Base-by-base conservation (phyloP, 495 filamentous ascomycete genomes). In the Penicillium coprophilum region DNA sequence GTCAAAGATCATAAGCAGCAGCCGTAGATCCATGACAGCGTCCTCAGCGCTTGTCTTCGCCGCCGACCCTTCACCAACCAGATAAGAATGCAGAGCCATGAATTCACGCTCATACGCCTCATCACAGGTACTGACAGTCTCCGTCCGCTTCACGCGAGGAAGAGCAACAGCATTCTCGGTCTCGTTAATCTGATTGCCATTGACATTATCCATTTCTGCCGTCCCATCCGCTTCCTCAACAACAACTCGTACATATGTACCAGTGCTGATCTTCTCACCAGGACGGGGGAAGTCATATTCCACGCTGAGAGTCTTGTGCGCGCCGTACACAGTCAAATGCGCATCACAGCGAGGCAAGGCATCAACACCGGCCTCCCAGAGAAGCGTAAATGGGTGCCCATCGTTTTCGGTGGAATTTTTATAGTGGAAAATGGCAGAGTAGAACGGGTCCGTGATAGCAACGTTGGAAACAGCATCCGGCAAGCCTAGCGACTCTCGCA, bases 361-460 rank as follows among this genome's bases (percentile, higher is more conserved):
- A 54, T 84, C 74, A 30, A 83, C 72, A 2, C 83, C 82, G 1
- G 71, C 75, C 59, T 86, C 83, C 53, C 82, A 86, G n/a, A 74
- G 69, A 10, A 81, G 68, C 1, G 78, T 71, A 48, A 82, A 86
- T 5, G 67, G 65, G 41, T 77, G 68, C 0, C 46, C 55, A 7
- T 58, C 52, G 0, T 23, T 45, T 13, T 28, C 44, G 1, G 17
- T 21, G 2, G 46, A 50, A 50, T 69, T 65, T 17, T 60, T 70
- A 47, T 76, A 74, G 46, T 79, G 72, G 53, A 82, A 78, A 10
- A 78, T 64, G 3, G 71, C 76, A 2, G 72, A 72, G 56, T 77
- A 82, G 54, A 81, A 78, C 0, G 78, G 78, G 17, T 69, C 63
- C 23, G 73, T 74, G 11, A 78, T 70, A 1, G 71, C 69, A 20